Evolutionary conservation across 805 yeast species (phyloP).

Genomic region (Sugiyamaella lignohabitans): DNA sequence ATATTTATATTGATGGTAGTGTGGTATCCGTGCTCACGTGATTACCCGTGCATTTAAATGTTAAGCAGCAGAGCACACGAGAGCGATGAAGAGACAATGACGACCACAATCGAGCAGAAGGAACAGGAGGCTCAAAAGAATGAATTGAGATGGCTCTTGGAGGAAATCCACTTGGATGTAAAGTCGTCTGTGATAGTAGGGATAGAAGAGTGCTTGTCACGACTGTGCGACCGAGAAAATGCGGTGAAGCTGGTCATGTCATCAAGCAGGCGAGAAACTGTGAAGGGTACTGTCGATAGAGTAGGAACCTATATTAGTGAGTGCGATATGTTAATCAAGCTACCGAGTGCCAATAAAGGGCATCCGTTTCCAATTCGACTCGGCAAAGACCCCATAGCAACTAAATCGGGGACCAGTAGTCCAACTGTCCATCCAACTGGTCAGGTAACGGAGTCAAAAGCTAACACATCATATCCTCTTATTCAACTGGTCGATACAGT

Average conservation of each 20-base stretch:
- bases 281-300: constrained; percentile 21
- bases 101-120: too few species aligned
- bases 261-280: constrained; percentile 19
- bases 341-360: constrained; percentile 14
- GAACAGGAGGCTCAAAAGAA: constrained; percentile 3
- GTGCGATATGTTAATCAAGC: constrained; percentile 15
- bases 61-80: too few species aligned
- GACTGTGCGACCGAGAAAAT: constrained; percentile 14
- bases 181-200: constrained; percentile 13
- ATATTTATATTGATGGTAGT: too few species aligned
- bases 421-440: background rate
- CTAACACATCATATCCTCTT: constrained; percentile 12
- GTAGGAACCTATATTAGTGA: constrained; percentile 14
- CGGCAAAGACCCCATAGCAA: background rate
- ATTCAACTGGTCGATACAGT: constrained; percentile 19
- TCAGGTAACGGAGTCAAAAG: too few species aligned
- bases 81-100: too few species aligned
- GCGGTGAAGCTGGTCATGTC: constrained; percentile 22
- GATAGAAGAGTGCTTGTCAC: constrained; percentile 16
- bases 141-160: constrained; percentile 20
- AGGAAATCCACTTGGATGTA: constrained; percentile 14
- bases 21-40: too few species aligned
- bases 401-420: background rate
- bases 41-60: too few species aligned
- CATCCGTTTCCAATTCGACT: constrained; percentile 12